phyloP scores from a whole-genome alignment of 768 basidiomycete species.

The Glaciozyma antarctica region DNA sequence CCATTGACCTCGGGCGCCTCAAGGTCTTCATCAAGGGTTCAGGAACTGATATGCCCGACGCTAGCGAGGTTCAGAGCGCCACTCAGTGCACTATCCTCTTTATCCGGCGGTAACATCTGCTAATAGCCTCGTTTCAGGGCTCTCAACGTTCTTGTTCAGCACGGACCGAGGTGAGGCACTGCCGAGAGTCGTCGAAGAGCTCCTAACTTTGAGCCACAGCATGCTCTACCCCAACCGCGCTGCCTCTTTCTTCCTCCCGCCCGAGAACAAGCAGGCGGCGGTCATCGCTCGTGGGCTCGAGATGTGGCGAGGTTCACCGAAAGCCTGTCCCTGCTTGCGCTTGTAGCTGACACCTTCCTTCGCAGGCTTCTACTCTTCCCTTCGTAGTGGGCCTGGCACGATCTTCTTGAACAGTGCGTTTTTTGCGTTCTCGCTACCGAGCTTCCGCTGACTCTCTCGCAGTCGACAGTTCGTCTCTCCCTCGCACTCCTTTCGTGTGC shows the following conservation, averaged over 20 bases:
- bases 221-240: not conserved
- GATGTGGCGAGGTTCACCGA: slow-evolving; percentile 27
- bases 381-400: slow-evolving; percentile 10
- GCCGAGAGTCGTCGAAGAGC: no score
- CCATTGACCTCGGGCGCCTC: slow-evolving; percentile 5
- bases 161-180: not conserved
- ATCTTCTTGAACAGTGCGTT: slow-evolving; percentile 24
- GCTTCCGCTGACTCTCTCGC: not conserved
- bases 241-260: slow-evolving; percentile 10
- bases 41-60: not conserved
- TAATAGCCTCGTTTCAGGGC: no score
- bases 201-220: no score
- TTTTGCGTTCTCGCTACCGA: not conserved
- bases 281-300: not conserved
- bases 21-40: slow-evolving; percentile 6
- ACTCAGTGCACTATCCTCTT: not conserved
- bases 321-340: not conserved
- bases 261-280: not conserved
- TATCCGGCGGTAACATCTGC: no score
- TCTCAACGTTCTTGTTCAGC: slow-evolving; percentile 9
- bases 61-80: slow-evolving; percentile 4
- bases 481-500: no score
- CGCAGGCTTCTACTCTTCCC: slow-evolving; percentile 21
- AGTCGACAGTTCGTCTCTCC: no score
- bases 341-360: not conserved